Base-by-base conservation (phyloP, 2,329 filamentous ascomycete species). In the Ambrosiella cleistominuta region DNA sequence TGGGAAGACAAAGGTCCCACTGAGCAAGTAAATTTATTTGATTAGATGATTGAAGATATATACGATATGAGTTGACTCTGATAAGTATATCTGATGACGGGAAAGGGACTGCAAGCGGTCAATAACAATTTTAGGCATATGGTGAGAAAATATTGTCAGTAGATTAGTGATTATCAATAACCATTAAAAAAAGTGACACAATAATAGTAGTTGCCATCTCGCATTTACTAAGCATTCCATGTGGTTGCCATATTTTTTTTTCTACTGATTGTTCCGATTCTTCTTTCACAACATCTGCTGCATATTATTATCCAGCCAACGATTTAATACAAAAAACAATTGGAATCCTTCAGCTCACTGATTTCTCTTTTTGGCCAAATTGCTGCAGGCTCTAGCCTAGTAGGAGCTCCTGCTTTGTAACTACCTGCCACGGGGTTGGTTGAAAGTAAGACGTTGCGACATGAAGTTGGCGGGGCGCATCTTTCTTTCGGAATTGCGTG, bases 401-500 rank as follows among this genome's bases (percentile, higher is more conserved):
- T 49, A 49, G 45, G 35, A 54, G 52, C 12, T 39, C 50, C 38
- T 58, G 50, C 57, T 58, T 58, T 58, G 57, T 58, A 58, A 58
- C 49, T 54, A 51, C 35, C 40, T 58, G 57, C 36, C 19, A 54
- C 40, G 40, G 53, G 57, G 57, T 59, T 59, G 57, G 57, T 45
- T 37, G 36, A 44, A 40, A 15, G 19, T 38, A 15, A 17, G 56
- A 37, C 17, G 17, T 55, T 42, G 52, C 44, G 45, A 56, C 57
- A 56, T 59, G 52, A 13, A n/a, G 15, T 56, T 50, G 57, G 42
- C 50, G 57, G 52, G 57, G 47, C 57, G 51, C 52, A 54, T 61
- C 54, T 56, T 54, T 57, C 49, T 57, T 56, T 57, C 50, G 59
- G 47, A 54, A 61, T 61, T 59, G 60, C 60, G 60, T 61, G 60